Evolutionary conservation across 1,139 yeast species (phyloP).

Genomic region (Hansenula lynferdii): DNA sequence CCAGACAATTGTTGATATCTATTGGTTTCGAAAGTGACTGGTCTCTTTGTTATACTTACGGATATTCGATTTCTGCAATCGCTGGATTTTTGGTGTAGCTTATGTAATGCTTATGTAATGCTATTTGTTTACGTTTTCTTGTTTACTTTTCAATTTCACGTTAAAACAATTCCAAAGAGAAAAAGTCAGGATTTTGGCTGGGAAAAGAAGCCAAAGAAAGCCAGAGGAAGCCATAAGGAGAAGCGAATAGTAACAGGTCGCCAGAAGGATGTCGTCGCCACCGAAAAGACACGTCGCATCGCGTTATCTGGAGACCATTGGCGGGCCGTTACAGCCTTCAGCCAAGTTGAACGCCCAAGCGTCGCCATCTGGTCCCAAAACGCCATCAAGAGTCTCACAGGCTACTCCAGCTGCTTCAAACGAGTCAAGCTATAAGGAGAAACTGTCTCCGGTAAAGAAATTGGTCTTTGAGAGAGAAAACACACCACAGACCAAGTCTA

Average conservation of each 20-base stretch:
- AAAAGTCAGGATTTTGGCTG: too few relatives aligned
- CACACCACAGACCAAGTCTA: too few relatives aligned
- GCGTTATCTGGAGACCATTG: slow-evolving; percentile 12
- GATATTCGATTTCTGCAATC: too few relatives aligned
- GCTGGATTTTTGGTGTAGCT: too few relatives aligned
- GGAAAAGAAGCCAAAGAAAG: too few relatives aligned
- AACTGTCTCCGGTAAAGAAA: slow-evolving; percentile 3
- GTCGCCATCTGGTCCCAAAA: neutral
- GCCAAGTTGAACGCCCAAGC: slow-evolving; percentile 3
- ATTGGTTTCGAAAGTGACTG: too few relatives aligned
- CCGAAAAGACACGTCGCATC: slow-evolving; percentile 8
- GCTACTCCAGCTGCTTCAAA: neutral
- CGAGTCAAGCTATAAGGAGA: neutral
- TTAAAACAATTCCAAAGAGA: neutral
- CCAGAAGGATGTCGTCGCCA: neutral
- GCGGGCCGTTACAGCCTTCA: slow-evolving; percentile 10
- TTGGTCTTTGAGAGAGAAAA: slow-evolving; percentile 1
- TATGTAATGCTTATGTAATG: too few relatives aligned
- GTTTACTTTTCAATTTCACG: slow-evolving; percentile 1
- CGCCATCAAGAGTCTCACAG: slow-evolving; percentile 1
- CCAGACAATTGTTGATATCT: too few relatives aligned
- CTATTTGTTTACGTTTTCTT: too few relatives aligned
- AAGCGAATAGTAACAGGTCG: neutral
- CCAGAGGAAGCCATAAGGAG: neutral
- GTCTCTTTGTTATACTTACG: too few relatives aligned